Evolutionary conservation across 2,329 filamentous ascomycete species (phyloP), one percentile per base, ranked within the genome.

Genomic region (Exutisphaerella laricina): DNA sequence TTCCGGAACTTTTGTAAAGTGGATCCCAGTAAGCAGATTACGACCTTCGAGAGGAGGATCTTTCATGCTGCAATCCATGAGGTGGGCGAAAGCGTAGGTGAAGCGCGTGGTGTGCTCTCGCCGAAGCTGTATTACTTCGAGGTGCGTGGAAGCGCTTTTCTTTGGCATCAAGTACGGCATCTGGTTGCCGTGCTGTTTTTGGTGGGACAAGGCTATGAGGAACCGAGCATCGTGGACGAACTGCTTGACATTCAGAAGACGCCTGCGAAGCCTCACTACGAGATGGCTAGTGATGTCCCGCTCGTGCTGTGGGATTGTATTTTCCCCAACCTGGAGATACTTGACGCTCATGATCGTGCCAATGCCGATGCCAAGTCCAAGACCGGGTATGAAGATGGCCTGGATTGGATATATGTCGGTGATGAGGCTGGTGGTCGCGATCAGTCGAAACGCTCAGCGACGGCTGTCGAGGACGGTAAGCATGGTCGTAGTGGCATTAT

Each of bases 1-100:
- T 98, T 97, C 69, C 80, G 92, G 47, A 98, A 98, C 66, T 85
- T 97, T 61, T 97, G 92, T 75, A 95, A 95, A 66, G 74, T 97
- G 46, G 92, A 98, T 66, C 76, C 85, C 1, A 80, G 76, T 57
- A 97, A 97, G 71, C 87, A 94, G 66, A 86, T 95, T 55, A 80
- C 79, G 23, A 92, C 86, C 61, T 97, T 90, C 58, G 70, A 78
- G 55, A 75, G 92, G 30, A 76, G 78, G 31, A 88, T 98, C 55
- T 89, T 84, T 63, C 80, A 85, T 66, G 79, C 88, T 7, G 80
- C 84, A 57, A 85, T 98, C 49, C 80, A 87, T 46, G 77, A 84
- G 58, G 79, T 89, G 1, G 45, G 51, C 4, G 28, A 29, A 10
- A 32, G 33, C 23, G 14, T 31, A 38, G 22, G 36, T 44, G 31